Percentiles rank a stretch among this genome's conserved stretches.
Evolutionary conservation across 768 basidiomycete species (phyloP).

Genomic region (Boletus patriciae): DNA sequence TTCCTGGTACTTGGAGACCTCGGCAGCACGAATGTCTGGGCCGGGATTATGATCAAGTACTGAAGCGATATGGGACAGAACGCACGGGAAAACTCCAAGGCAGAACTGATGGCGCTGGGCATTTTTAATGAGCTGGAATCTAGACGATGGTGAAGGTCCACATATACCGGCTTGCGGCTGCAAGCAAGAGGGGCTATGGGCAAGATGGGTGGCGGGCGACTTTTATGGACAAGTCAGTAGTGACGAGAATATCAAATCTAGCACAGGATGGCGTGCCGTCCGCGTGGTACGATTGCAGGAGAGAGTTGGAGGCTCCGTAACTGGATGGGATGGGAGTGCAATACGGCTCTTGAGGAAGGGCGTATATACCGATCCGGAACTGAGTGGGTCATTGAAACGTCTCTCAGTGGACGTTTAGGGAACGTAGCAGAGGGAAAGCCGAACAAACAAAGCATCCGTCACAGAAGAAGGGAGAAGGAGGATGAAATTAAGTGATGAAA

Average conservation of each 20-base stretch:
- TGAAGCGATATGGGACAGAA: not conserved
- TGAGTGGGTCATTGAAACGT: conserved; percentile 31
- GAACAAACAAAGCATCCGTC: conserved; percentile 29
- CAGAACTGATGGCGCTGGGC: conserved; percentile 15
- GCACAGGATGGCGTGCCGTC: conserved; percentile 33
- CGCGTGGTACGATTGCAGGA: conserved; percentile 27
- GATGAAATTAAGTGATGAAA: conserved; percentile 33
- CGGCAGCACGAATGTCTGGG: conserved; percentile 25
- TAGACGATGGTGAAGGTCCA: conserved; percentile 12
- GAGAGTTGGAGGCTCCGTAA: conserved; percentile 17
- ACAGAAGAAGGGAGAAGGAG: conserved; percentile 31
- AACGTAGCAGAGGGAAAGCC: conserved; percentile 27
- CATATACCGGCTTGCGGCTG: conserved; percentile 26
- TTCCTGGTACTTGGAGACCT: conserved; percentile 24
- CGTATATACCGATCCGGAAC: conserved; percentile 33
- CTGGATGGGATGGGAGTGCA: conserved; percentile 21
- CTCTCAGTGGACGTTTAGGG: conserved; percentile 26
- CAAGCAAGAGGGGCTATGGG: conserved; percentile 35
- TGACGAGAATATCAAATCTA: conserved; percentile 33
- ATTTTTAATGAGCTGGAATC: conserved; percentile 13
- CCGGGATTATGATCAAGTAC: not conserved
- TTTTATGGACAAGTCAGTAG: conserved; percentile 23
- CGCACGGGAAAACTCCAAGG: conserved; percentile 30
- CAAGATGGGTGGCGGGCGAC: conserved; percentile 26
- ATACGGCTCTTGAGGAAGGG: conserved; percentile 13